Evolutionary conservation across 495 filamentous ascomycete genomes (phyloP).

Genomic region (Penicillium herquei): DNA sequence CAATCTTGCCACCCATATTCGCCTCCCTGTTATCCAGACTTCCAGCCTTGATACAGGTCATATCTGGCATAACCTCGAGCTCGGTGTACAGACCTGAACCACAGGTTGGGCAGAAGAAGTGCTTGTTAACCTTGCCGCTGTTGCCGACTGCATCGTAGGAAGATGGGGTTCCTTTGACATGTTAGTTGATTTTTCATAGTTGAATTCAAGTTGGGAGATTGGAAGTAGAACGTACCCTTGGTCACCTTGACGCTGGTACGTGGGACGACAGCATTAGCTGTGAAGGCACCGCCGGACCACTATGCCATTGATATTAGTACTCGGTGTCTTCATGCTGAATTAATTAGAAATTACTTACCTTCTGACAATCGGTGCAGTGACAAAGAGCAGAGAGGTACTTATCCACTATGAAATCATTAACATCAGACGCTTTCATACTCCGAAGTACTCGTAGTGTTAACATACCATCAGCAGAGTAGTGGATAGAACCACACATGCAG

Average conservation of each 20-base stretch:
- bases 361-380: conserved; percentile 51
- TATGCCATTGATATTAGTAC: conserved; percentile 9
- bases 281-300: conserved; percentile 49
- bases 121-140: conserved; percentile 49
- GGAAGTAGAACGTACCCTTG: conserved; percentile 26
- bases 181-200: not conserved
- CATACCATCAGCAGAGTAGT: conserved; percentile 34
- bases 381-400: conserved; percentile 39
- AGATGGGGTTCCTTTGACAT: conserved; percentile 29
- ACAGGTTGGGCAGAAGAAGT: conserved; percentile 47
- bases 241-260: conserved; percentile 39
- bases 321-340: not conserved
- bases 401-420: conserved; percentile 16
- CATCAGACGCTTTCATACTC: not conserved
- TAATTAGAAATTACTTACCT: conserved; percentile 16
- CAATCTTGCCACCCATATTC: conserved; percentile 32
- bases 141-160: conserved; percentile 36
- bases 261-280: conserved; percentile 47
- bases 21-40: conserved; percentile 39
- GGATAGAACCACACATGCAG: conserved; percentile 42
- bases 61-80: conserved; percentile 48
- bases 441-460: not conserved
- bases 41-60: conserved; percentile 42
- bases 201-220: not conserved
- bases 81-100: conserved; percentile 46